Base-by-base conservation (phyloP, 768 basidiomycete genomes). In the Pisolithus microcarpus region DNA sequence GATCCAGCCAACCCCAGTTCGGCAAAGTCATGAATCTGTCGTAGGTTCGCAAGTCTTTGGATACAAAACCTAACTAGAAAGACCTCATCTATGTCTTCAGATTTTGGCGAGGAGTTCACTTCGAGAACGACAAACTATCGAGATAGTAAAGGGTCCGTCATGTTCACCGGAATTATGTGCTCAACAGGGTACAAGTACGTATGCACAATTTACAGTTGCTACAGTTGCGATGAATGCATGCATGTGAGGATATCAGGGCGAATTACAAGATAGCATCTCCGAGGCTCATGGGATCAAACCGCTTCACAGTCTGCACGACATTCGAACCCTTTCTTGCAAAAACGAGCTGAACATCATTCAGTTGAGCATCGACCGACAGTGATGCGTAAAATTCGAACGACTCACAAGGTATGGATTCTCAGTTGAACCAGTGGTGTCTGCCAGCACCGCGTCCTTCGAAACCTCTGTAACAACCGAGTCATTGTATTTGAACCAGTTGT, bases 401-500 rank as follows among this genome's bases (percentile, higher is more conserved):
- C 86, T 54, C 56, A 89, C 90, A 69, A 92, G 72, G 70, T 92
- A 92, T 24, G 90, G 90, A 61, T 92, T 92, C n/a, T 87, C 90
- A 34, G 82, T 91, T 16, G 80, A 85, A 19, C 87, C 89, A n/a
- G 89, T 91, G 34, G 91, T 88, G 70, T 96, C 90, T 26, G 82
- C 84, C 48, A 96, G 73, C 2, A 97, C 87, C 60, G 96, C 93
- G 7, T 81, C 81, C 60, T 88, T 87, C 8, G 76, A 68, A 0
- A 91, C 88, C 24, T 81, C 75, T 4, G 81, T 76, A 8, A 98
- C 91, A 52, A 80, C 82, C 36, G 90, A 90, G 64, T 97, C 94
- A 64, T 97, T 97, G 71, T 95, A 92, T 70, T 95, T 95, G 78
- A 93, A 91, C 91, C 93, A 97, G 40, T 78, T 75, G 51, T 96